Evolutionary conservation across 2,329 filamentous ascomycete genomes (phyloP), one percentile per base, ranked within the genome.

Genomic region (Ceratocystis colombiana): DNA sequence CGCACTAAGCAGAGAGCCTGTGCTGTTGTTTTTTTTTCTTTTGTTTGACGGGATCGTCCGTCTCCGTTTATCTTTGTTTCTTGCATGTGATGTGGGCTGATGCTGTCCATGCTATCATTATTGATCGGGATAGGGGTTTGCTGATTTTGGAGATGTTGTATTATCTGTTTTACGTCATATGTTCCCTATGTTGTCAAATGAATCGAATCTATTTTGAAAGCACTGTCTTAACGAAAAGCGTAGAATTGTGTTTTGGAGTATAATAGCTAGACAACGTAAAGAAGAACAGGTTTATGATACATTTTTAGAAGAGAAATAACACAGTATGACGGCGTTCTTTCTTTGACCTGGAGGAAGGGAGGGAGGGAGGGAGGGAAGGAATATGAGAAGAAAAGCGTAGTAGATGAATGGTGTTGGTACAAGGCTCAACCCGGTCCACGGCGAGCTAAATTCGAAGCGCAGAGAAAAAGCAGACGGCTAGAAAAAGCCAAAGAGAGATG

Each of bases 141-240:
- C 15, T 30, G 30, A 37, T 37, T 30, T 59, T 25, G 55, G 25
- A 41, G 37, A 15, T 41, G 22, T 15, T 53, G 48, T 22, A 53
- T 53, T 53, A 53, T 53, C 25, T 53, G 55, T 37, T 20, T 37
- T 37, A 59, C 55, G 55, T 37, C 28, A 33, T 59, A 15, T n/a
- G 30, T 37, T 33, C n/a, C 15, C 28, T n/a, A 59, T 59, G 55
- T 37, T 37, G 37, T n/a, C 30, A 33, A 59, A 59, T 20, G 28
- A 59, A 37, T 37, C 55, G 28, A 59, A 37, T 37, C 55, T 59
- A 59, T 59, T 59, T 59, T 59, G 55, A 59, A 15, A 59, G 25
- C 28, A 33, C 33, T 59, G 25, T 15, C n/a, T 59, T 59, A 0
- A 37, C 17, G 17, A 10, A 57, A 5, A 30, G 33, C 12, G 28